A percentile compares a stretch with the other conserved stretches of the same genome.
These are phyloP conservation scores for Alternaria tenuissima DNA, from an alignment of 2,329 filamentous ascomycete species.

Conservation along the genomic window DNA sequence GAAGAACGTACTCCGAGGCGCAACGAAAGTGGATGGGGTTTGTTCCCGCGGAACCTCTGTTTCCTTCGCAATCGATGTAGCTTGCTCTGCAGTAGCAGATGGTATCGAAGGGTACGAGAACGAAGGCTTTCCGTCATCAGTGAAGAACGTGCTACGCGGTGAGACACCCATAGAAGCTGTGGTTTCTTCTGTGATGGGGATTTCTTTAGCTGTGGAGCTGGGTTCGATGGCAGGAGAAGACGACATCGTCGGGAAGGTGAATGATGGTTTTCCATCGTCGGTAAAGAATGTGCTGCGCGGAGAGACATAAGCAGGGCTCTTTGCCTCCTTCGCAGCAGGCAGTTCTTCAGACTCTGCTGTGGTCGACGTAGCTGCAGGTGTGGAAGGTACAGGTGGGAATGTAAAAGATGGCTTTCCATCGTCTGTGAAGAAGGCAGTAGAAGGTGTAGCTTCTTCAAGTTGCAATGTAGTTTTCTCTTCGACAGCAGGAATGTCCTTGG, in stretches of 20 bases:
- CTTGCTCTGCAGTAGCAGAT: background rate
- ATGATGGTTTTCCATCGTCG: conserved; percentile 16
- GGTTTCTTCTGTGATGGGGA: background rate
- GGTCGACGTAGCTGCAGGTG: background rate
- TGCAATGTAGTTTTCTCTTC: background rate
- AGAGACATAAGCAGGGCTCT: conserved; percentile 3
- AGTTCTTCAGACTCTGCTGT: background rate
- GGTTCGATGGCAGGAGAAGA: background rate
- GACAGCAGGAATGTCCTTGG: background rate
- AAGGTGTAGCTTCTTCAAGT: background rate
- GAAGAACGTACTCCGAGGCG: conserved; percentile 17
- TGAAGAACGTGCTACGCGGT: conserved; percentile 19
- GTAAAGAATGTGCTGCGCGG: conserved; percentile 21
- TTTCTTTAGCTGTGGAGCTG: background rate
- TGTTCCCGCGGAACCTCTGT: background rate
- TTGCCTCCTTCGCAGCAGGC: background rate
- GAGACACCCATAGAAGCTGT: conserved; percentile 1
- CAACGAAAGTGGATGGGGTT: background rate
- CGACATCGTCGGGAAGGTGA: conserved; percentile 8
- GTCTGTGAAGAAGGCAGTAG: conserved; percentile 10
- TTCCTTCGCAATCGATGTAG: background rate
- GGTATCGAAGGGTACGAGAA: conserved; percentile 11
- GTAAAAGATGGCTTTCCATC: conserved; percentile 14
- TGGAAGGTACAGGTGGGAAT: background rate
- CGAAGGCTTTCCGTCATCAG: conserved; percentile 16